Conservation (phyloP, 2,329 filamentous ascomycete genomes). For the Raffaelea arxii region DNA sequence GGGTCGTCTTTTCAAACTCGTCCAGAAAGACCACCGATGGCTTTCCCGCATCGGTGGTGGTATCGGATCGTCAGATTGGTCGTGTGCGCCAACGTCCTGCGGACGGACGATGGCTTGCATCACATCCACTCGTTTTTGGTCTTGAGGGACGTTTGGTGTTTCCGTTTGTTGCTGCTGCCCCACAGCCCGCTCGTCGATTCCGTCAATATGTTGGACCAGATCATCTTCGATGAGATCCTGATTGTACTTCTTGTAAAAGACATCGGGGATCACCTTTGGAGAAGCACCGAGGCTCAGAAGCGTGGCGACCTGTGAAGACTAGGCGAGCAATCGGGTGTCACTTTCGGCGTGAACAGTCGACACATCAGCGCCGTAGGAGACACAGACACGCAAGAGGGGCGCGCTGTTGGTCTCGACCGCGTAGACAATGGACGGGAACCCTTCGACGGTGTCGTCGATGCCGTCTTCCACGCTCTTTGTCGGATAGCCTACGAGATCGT, state of each 20-base stretch:
- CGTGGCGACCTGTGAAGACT: conserved; percentile 4
- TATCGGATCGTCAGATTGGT: conserved; percentile 6
- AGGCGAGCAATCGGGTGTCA: conserved; percentile 4
- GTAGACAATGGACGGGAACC: conserved; percentile 8
- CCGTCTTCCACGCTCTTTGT: neutral
- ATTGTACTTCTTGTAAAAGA: conserved; percentile 6
- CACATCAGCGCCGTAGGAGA: conserved; percentile 2
- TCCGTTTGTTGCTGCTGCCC: no score
- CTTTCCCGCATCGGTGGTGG: conserved; percentile 1
- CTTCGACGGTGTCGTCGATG: conserved; percentile 6
- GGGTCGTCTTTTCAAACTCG: conserved; percentile 9
- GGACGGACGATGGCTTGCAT: neutral
- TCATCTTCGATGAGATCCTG: conserved; percentile 1
- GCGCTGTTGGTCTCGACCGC: conserved; percentile 6
- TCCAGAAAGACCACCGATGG: conserved; percentile 7
- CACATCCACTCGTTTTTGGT: conserved; percentile 3
- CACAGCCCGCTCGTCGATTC: neutral
- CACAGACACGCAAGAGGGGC: conserved; percentile 5
- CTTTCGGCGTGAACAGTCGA: neutral
- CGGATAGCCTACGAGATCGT: neutral
- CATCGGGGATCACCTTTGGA: conserved; percentile 3
- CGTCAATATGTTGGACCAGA: neutral
- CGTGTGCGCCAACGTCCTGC: conserved; percentile 2
- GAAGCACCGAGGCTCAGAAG: conserved; percentile 9
- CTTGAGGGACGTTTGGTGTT: no score